Percentiles rank a stretch among this genome's conserved stretches.
Conservation (phyloP, 2,329 filamentous ascomycete genomes). For the Colletotrichum phormii region DNA sequence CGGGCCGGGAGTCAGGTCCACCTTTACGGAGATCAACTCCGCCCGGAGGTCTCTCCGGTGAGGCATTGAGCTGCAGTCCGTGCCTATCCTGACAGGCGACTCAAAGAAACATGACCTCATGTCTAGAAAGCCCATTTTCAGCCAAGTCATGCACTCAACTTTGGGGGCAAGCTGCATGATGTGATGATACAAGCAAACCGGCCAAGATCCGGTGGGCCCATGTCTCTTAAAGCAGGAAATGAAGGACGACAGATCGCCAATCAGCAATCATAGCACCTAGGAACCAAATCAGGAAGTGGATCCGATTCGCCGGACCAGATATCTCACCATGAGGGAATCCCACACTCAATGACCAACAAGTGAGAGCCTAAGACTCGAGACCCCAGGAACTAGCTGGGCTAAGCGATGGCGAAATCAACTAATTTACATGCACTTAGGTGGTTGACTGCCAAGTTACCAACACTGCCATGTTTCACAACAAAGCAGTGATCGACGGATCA, state of each 20-base stretch:
- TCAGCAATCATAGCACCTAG: neutral
- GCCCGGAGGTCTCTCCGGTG: neutral
- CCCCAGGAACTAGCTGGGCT: too few species aligned
- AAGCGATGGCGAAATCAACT: too few species aligned
- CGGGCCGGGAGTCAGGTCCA: conserved; percentile 1
- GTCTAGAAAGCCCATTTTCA: too few species aligned
- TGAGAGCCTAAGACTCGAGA: conserved; percentile 64
- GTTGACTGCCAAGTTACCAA: too few species aligned
- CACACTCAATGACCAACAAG: too few species aligned
- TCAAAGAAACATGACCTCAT: neutral
- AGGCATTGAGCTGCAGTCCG: neutral
- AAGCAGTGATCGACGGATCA: too few species aligned
- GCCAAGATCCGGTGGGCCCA: neutral
- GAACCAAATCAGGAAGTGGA: neutral
- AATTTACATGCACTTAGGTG: too few species aligned
- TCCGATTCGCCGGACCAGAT: conserved; percentile 1
- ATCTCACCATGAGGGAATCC: conserved; percentile 16
- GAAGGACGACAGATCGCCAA: neutral
- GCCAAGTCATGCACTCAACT: too few species aligned
- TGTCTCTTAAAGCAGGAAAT: neutral
- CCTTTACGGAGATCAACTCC: conserved; percentile 9
- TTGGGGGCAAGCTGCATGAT: too few species aligned
- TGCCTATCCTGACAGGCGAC: neutral
- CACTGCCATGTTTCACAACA: too few species aligned
- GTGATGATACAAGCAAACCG: neutral